Evolutionary conservation across 2,329 filamentous ascomycete species (phyloP).

Genomic region (Didymellaceae sp.): DNA sequence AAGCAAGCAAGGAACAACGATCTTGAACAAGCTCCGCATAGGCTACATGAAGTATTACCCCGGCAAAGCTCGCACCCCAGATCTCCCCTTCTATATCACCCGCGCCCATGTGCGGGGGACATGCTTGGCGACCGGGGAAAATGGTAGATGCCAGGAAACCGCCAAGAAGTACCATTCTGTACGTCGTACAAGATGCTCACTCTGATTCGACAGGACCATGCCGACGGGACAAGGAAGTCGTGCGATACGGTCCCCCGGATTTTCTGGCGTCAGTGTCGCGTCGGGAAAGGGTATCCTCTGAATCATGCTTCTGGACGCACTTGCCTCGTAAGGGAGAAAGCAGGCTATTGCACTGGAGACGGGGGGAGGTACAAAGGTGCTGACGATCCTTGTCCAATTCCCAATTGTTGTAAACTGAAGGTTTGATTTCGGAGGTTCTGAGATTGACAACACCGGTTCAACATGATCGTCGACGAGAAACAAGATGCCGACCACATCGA

Average conservation of each 20-base stretch:
- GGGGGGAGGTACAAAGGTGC: background rate
- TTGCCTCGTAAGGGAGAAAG: background rate
- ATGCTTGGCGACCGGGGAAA: conserved; percentile 6
- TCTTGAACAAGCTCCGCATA: too few species aligned
- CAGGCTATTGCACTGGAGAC: conserved; percentile 1
- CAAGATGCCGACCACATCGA: conserved; percentile 21
- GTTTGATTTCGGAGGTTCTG: too few species aligned
- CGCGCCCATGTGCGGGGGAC: conserved; percentile 7
- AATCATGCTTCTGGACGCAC: background rate
- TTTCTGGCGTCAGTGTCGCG: background rate
- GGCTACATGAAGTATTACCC: background rate
- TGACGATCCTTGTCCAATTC: background rate
- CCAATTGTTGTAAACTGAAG: too few species aligned
- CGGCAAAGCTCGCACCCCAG: background rate
- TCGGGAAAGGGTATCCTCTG: background rate
- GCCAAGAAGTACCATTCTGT: conserved; percentile 12
- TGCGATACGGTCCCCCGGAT: background rate
- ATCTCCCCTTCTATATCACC: conserved; percentile 1
- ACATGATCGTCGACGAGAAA: conserved; percentile 19
- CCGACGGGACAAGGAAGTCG: background rate
- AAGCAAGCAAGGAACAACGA: too few species aligned
- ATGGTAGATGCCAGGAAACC: background rate
- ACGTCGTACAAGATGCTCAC: background rate
- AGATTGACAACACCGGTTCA: background rate
- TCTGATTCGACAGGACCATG: conserved; percentile 1